phyloP scores from a whole-genome alignment of 116 monocot species.

The Zostera marina region DNA sequence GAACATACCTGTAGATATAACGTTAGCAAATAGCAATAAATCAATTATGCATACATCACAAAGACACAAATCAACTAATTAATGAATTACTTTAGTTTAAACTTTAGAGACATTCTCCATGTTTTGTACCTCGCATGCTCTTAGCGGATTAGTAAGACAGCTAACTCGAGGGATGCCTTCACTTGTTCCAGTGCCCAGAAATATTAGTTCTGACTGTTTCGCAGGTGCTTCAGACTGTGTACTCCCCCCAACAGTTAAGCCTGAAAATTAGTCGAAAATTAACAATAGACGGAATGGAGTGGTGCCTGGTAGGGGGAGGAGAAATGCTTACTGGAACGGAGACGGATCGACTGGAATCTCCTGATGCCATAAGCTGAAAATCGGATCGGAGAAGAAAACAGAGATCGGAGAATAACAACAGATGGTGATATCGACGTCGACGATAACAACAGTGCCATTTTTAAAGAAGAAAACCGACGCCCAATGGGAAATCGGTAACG shows the following conservation, averaged over 20 bases:
- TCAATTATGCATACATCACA: background rate
- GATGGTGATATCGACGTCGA: too few relatives aligned
- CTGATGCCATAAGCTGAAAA: background rate
- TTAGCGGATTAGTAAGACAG: slow-evolving; percentile 69
- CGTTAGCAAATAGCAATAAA: background rate
- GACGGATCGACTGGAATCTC: background rate
- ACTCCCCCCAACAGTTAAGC: slow-evolving; percentile 12
- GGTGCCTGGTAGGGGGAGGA: background rate
- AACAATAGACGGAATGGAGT: background rate
- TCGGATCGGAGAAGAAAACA: background rate
- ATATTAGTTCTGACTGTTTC: slow-evolving; percentile 78
- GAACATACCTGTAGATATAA: slow-evolving; percentile 61
- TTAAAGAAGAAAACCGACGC: too few relatives aligned
- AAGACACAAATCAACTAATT: too few relatives aligned
- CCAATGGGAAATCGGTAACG: too few relatives aligned
- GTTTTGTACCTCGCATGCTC: slow-evolving; percentile 39
- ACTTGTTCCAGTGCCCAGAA: slow-evolving; percentile 91
- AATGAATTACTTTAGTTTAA: too few relatives aligned
- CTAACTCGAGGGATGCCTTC: slow-evolving; percentile 95
- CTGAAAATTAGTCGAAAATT: slow-evolving; percentile 9
- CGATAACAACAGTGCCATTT: too few relatives aligned
- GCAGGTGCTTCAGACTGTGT: slow-evolving; percentile 1
- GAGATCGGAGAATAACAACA: background rate
- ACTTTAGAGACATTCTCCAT: background rate
- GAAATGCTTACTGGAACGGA: background rate